phyloP scores from a whole-genome alignment of 805 yeast species.

The Cephaloascus albidus region DNA sequence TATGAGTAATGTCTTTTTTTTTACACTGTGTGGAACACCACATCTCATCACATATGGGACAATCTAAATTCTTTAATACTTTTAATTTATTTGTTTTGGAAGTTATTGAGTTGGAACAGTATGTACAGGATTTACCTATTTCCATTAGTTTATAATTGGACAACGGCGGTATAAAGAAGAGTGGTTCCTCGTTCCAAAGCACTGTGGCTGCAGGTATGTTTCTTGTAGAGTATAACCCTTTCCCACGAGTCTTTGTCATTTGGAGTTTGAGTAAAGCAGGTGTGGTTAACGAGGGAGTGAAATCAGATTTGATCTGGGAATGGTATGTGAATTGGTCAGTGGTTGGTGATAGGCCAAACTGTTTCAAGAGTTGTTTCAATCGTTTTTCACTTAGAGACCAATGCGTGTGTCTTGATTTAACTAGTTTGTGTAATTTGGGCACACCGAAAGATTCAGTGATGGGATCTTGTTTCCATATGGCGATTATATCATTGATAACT shows the following conservation, averaged over 20 bases:
- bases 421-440: conserved; percentile 38
- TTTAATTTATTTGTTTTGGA: conserved; percentile 14
- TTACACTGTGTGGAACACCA: conserved; percentile 70
- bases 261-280: conserved; percentile 35
- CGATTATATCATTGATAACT: conserved; percentile 50
- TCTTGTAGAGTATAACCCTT: conserved; percentile 47
- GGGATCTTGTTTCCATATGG: conserved; percentile 62
- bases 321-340: conserved; percentile 40
- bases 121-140: conserved; percentile 59
- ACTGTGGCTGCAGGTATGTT: conserved; percentile 38
- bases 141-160: conserved; percentile 52
- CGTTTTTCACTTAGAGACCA: conserved; percentile 61
- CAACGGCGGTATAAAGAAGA: conserved; percentile 60
- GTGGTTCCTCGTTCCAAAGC: conserved; percentile 52
- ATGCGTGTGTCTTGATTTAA: conserved; percentile 41
- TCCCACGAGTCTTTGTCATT: conserved; percentile 46
- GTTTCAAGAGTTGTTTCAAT: conserved; percentile 42
- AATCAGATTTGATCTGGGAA: conserved; percentile 39
- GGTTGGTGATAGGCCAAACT: conserved; percentile 38
- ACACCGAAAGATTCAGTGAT: conserved; percentile 48
- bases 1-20: conserved; percentile 42
- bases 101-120: conserved; percentile 53
- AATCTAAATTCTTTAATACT: conserved; percentile 45
- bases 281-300: conserved; percentile 32
- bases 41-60: conserved; percentile 51